Evolutionary conservation across 2,329 filamentous ascomycete species (phyloP), one percentile per base, ranked within the genome.

Genomic region (Fusarium pseudograminearum): DNA sequence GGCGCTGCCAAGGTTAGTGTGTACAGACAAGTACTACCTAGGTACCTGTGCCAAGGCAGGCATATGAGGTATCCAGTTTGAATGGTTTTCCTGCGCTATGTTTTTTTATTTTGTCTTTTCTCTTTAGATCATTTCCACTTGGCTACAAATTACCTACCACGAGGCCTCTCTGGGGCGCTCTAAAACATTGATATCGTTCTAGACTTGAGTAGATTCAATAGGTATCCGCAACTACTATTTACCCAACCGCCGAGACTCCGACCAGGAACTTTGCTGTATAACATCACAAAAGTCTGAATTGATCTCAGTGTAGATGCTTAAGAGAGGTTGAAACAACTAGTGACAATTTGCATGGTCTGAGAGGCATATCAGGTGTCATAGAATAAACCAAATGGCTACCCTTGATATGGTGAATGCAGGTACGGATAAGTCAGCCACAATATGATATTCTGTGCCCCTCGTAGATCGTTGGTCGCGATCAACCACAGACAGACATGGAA

Each of bases 1-100:
- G 48, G 68, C 68, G 52, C 64, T 45, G 68, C 67, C 67, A 68
- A 68, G 67, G 41, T 54, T 54, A 65, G 44, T 15, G 44, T 55
- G 41, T 30, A 45, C 18, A 51, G 22, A 38, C 33, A 52, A 50
- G 31, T 33, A 18, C 22, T 52, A 41, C 26, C 26, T 28, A 28
- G 8, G 8, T 28, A 28, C 34, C 28, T 52, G 48, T 40, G 48
- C 48, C 48, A 52, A 52, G 48, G 48, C 34, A 52, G n/a, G 36
- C 36, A 40, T 40, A 22, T n/a, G 34, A 22, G n/a, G 36, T 40
- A 16, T 14, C 44, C 44, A 20, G 44, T 46, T 46, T 47, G 34
- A 22, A 47, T 28, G 30, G 28, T 28, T 42, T 55, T 26, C 22
- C 31, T 51, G 46, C 52, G 51, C 38, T 52, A 48, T 14, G 24